Evolutionary conservation across 495 filamentous ascomycete species (phyloP), one percentile per base, ranked within the genome.

Genomic region (Letharia lupina): DNA sequence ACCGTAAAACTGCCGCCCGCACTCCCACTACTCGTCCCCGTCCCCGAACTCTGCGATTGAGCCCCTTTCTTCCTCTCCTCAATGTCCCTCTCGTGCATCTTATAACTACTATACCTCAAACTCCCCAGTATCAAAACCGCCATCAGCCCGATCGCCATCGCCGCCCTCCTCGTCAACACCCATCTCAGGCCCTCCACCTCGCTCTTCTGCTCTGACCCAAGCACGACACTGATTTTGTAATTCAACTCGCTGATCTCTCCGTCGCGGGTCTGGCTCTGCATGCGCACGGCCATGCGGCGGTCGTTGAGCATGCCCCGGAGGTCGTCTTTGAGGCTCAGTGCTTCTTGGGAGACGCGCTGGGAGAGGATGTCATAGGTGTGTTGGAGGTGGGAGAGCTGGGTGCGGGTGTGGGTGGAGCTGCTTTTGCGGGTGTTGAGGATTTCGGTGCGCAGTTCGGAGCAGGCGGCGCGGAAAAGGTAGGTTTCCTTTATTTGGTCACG

Each of bases 251-350:
- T 91, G 39, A 97, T 94, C 80, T 90, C 78, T 16, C 68, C 89
- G 70, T 98, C 92, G 74, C 91, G 89, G 23, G 77, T 81, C 71
- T 92, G 84, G 77, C 96, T 90, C 72, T 96, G 89, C 73, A 89
- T 88, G 54, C 91, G 82, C 23, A 92, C 91, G 9, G 83, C 83
- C 92, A 99, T 96, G 76, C 91, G 91, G 33, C 96, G 84, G 71
- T 99, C 94, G 71, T 97, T 92, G 75, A 98, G 96, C 86, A 96
- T 89, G 61, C 91, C 92, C 73, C 91, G 93, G 50, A 98, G 84
- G 47, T 93, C 91, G 73, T 99, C 93, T 74, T 90, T 93, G 64
- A 97, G 77, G 16, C 80, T 85, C 65, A 84, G 76, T 33, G 91
- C 80, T 68, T 97, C 92, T 72, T 95, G 91, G 54, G 84, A 87